Evolutionary conservation across 1,284 basidiomycete genomes (phyloP).

Genomic region (Fomitopsis pinicola): DNA sequence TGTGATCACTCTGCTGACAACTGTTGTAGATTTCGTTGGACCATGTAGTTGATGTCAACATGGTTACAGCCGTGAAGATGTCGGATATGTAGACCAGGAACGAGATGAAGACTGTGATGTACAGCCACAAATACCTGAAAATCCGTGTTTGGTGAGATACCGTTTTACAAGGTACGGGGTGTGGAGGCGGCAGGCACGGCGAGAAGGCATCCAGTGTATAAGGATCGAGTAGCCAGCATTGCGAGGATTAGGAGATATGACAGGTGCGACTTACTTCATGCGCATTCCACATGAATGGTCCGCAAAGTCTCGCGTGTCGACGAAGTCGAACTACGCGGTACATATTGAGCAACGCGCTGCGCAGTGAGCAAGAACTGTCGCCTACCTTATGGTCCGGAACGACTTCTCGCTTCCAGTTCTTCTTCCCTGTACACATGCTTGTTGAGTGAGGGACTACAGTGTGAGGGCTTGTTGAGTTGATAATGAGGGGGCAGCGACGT

Average conservation of each 20-base stretch:
- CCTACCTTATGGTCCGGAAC: conserved; percentile 95
- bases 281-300: conserved; percentile 85
- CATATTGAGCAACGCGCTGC: conserved; percentile 3
- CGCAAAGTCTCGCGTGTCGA: conserved; percentile 90
- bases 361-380: background rate
- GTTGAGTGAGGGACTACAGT: conserved; percentile 18
- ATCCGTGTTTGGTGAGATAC: background rate
- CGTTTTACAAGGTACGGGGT: background rate
- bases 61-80: conserved; percentile 95
- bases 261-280: conserved; percentile 60
- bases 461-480: conserved; percentile 14
- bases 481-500: conserved; percentile 26
- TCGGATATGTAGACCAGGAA: conserved; percentile 96
- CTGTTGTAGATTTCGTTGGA: conserved; percentile 84
- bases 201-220: background rate
- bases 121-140: conserved; percentile 84
- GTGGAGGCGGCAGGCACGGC: background rate
- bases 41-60: conserved; percentile 92
- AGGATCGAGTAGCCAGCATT: no score
- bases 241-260: background rate
- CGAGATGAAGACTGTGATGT: conserved; percentile 89
- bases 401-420: conserved; percentile 92
- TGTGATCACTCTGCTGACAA: conserved; percentile 45
- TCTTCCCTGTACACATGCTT: conserved; percentile 64
- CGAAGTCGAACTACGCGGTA: conserved; percentile 86